phyloP scores from a whole-genome alignment of 2,329 filamentous ascomycete species.

The Aspergillus ruber region DNA sequence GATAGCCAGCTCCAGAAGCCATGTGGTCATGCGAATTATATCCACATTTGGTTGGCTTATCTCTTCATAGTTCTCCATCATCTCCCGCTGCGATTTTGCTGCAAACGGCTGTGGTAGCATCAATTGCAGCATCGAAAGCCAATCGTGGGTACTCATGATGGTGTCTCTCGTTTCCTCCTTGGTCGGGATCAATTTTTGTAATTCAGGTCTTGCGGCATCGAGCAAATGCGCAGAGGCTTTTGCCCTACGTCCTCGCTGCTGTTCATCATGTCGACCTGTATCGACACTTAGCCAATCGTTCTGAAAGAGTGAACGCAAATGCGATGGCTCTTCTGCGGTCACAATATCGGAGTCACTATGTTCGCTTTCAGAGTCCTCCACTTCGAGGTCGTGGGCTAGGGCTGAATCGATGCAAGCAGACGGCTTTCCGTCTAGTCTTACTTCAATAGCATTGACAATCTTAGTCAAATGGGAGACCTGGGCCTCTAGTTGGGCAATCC shows the following conservation, averaged over 20 bases:
- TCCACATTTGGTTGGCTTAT: slow-evolving; percentile 10
- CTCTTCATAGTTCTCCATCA: slow-evolving; percentile 7
- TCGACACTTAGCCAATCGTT: slow-evolving; percentile 15
- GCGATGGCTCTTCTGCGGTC: slow-evolving; percentile 6
- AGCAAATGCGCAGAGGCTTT: slow-evolving; percentile 6
- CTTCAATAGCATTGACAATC: slow-evolving; percentile 8
- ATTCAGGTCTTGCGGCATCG: slow-evolving; percentile 3
- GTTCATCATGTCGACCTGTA: slow-evolving; percentile 2
- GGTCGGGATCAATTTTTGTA: slow-evolving; percentile 12
- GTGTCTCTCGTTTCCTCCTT: slow-evolving; percentile 7
- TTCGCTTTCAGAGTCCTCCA: slow-evolving; percentile 9
- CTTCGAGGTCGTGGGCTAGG: background rate
- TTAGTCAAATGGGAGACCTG: slow-evolving; percentile 10
- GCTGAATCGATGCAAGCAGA: background rate
- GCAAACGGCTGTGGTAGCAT: slow-evolving; percentile 11
- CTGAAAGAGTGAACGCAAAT: slow-evolving; percentile 13
- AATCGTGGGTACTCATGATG: slow-evolving; percentile 7
- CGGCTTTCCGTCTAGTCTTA: slow-evolving; percentile 5
- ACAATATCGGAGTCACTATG: slow-evolving; percentile 9
- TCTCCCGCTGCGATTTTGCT: slow-evolving; percentile 6
- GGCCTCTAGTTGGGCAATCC: slow-evolving; percentile 13
- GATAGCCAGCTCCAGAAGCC: slow-evolving; percentile 11
- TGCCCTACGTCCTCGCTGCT: slow-evolving; percentile 2
- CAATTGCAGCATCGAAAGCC: slow-evolving; percentile 8
- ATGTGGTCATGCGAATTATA: slow-evolving; percentile 8